Conservation (phyloP, 2,329 filamentous ascomycete genomes). For the Aspergillus felis region DNA sequence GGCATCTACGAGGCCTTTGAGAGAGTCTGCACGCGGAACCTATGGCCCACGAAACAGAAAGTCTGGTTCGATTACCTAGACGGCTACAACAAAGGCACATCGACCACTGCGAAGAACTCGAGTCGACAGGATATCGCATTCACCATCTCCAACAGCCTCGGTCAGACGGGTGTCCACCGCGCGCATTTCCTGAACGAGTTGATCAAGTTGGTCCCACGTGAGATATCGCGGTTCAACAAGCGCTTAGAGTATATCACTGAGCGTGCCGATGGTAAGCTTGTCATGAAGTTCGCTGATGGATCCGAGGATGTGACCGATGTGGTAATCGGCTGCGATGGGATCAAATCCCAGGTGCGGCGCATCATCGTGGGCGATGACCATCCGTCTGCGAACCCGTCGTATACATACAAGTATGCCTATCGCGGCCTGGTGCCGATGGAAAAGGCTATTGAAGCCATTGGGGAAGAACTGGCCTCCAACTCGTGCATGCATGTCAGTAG, state of each 20-base stretch:
- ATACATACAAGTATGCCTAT: constrained; percentile 52
- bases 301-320: constrained; percentile 38
- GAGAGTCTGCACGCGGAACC: constrained; percentile 29
- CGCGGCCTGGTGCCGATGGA: constrained; percentile 50
- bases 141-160: constrained; percentile 20
- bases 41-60: constrained; percentile 29
- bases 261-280: constrained; percentile 22
- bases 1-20: constrained; percentile 31
- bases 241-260: constrained; percentile 18
- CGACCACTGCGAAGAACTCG: constrained; percentile 1
- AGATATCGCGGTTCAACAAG: constrained; percentile 24
- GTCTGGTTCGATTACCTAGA: constrained; percentile 23
- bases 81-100: constrained; percentile 10
- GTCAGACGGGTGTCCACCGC: constrained; percentile 25
- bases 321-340: constrained; percentile 48
- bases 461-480: constrained; percentile 40
- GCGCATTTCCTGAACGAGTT: constrained; percentile 35
- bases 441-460: constrained; percentile 43
- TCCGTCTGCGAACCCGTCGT: constrained; percentile 44
- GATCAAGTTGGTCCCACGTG: constrained; percentile 27
- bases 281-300: constrained; percentile 44
- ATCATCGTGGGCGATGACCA: constrained; percentile 41
- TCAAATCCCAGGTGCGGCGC: constrained; percentile 46
- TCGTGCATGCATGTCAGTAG: constrained; percentile 29
- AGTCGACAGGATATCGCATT: constrained; percentile 19